Conservation (phyloP, 208 protist genomes). For the Trypanosoma melophagium region DNA sequence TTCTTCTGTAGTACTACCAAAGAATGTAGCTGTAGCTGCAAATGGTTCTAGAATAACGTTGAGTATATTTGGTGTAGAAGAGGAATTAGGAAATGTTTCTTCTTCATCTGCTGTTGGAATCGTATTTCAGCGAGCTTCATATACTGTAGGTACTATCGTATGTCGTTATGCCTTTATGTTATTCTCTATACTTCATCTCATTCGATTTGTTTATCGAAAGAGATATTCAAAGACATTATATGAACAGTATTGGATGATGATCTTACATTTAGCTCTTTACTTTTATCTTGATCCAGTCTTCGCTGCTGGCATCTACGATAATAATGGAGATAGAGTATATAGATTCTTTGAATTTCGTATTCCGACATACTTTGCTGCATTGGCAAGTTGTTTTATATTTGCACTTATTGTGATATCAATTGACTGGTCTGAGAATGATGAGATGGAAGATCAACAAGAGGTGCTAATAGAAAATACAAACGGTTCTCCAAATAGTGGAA, state of each 20-base stretch:
- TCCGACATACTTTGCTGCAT: slow-evolving; percentile 65
- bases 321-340: slow-evolving; percentile 8
- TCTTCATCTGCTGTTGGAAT: slow-evolving; percentile 47
- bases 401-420: slow-evolving; percentile 53
- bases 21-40: slow-evolving; percentile 43
- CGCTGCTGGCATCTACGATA: slow-evolving; percentile 44
- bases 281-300: slow-evolving; percentile 74
- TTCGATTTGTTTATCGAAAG: slow-evolving; percentile 53
- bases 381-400: slow-evolving; percentile 65
- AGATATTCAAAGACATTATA: slow-evolving; percentile 32
- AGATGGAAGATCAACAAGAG: background rate
- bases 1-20: slow-evolving; percentile 58
- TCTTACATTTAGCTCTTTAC: slow-evolving; percentile 48
- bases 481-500: background rate
- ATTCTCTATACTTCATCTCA: slow-evolving; percentile 40
- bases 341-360: slow-evolving; percentile 72
- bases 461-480: background rate
- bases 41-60: slow-evolving; percentile 48
- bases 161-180: slow-evolving; percentile 64
- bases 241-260: slow-evolving; percentile 67
- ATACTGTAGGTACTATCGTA: slow-evolving; percentile 65
- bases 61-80: slow-evolving; percentile 56
- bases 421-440: slow-evolving; percentile 16
- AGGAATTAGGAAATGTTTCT: slow-evolving; percentile 50
- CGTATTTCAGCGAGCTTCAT: slow-evolving; percentile 58